Evolutionary conservation across 768 basidiomycete genomes (phyloP), one percentile per base, ranked within the genome.

Genomic region (Clitopilus passeckerianus): DNA sequence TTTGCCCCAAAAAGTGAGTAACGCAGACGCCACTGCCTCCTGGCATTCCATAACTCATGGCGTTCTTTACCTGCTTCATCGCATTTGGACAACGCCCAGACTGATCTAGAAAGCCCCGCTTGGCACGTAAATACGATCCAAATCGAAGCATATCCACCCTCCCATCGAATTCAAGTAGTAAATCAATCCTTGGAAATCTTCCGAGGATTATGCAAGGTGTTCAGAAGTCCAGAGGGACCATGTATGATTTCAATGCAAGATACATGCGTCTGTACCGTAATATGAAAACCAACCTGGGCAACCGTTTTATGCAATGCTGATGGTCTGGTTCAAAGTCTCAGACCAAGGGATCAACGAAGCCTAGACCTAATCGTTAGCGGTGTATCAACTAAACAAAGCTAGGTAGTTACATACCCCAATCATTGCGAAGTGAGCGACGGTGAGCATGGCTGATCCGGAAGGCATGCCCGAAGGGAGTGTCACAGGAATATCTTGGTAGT

Each of bases 401-500:
- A 5, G 10, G 9, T n/a, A 12, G 20, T 4, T 50, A 72, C 78
- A 69, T 63, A 81, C 77, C 56, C 74, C 80, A 14, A 77, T 20
- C 54, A 81, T 68, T 4, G 72, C 55, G 18, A 74, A 55, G 63
- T 78, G 77, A 10, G 65, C 68, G 4, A 78, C 73, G 10, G 67
- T 69, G 20, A 81, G 62, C 62, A 71, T 65, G 6, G 74, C 75
- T 34, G 63, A 57, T 4, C 79, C 77, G 24, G 61, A 55, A 1
- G 63, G 0, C 9, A 66, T 18, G 4, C 22, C 44, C 23, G 68
- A 54, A 1, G 80, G 80, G 12, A 83, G 65, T 33, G 68, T 67
- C 5, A 82, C 71, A 4, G 76, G 73, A 58, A 80, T 77, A 61
- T 80, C 80, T 57, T 82, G 68, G 67, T 79, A 74, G 12, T 79